Percentiles rank a stretch among this genome's conserved stretches.
phyloP scores from a whole-genome alignment of 768 basidiomycete species.

The Chlorophyllum brunneum region DNA sequence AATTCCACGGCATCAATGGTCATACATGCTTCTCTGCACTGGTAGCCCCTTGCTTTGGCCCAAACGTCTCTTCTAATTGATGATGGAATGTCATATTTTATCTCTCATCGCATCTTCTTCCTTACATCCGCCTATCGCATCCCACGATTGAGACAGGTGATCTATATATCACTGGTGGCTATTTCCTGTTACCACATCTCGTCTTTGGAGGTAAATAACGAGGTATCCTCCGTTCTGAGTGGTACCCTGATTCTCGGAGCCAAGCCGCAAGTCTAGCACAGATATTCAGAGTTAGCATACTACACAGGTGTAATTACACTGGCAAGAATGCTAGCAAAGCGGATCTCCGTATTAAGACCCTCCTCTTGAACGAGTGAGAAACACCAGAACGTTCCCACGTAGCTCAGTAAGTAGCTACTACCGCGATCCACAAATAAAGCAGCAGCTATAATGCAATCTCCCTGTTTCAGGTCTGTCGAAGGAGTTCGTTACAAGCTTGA shows the following conservation, averaged over 20 bases:
- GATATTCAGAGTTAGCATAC: too few relatives aligned
- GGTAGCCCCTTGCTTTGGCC: not conserved
- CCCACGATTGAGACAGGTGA: conserved; percentile 2
- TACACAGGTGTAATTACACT: too few relatives aligned
- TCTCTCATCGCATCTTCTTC: not conserved
- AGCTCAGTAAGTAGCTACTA: not conserved
- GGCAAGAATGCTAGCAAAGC: not conserved
- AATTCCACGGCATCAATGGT: conserved; percentile 1
- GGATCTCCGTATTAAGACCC: too few relatives aligned
- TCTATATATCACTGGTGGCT: not conserved
- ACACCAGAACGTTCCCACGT: not conserved
- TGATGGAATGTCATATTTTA: not conserved
- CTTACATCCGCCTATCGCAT: not conserved
- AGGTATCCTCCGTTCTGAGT: too few relatives aligned
- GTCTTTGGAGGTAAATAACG: not conserved
- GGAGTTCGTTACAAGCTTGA: not conserved
- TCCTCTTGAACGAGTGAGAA: not conserved
- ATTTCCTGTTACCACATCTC: not conserved
- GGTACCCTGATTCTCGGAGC: too few relatives aligned
- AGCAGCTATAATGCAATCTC: not conserved
- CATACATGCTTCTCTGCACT: not conserved
- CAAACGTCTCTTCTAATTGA: conserved; percentile 9
- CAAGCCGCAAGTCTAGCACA: too few relatives aligned
- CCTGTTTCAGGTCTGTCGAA: not conserved
- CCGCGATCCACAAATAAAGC: not conserved